Evolutionary conservation across 805 yeast species (phyloP).

Genomic region (Cyberlindnera suaveolens): DNA sequence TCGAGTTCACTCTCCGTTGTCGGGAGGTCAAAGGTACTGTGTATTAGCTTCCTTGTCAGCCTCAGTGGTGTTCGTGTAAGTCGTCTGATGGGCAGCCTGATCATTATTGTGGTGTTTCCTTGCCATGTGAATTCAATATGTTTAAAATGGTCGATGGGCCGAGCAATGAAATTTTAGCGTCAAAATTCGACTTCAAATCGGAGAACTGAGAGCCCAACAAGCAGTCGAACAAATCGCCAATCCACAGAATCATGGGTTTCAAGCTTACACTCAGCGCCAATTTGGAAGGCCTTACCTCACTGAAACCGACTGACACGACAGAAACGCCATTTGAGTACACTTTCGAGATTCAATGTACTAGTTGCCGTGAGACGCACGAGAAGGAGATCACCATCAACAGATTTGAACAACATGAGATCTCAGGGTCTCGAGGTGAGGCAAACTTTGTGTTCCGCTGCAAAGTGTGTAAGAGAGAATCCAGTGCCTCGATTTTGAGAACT

Average conservation of each 20-base stretch:
- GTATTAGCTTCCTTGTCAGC: slow-evolving; percentile 20
- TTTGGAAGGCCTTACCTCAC: slow-evolving; percentile 29
- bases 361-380: slow-evolving; percentile 72
- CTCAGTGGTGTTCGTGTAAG: slow-evolving; percentile 12
- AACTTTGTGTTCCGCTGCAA: slow-evolving; percentile 75
- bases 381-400: slow-evolving; percentile 65
- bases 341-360: slow-evolving; percentile 67
- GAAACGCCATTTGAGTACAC: slow-evolving; percentile 66
- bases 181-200: neutral
- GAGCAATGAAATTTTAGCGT: neutral
- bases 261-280: slow-evolving; percentile 30
- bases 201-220: neutral
- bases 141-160: neutral
- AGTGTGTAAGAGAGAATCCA: slow-evolving; percentile 39
- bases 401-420: slow-evolving; percentile 56
- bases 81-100: neutral
- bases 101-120: neutral
- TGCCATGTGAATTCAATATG: neutral
- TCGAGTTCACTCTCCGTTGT: slow-evolving; percentile 9
- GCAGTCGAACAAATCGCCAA: neutral
- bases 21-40: slow-evolving; percentile 1
- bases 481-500: slow-evolving; percentile 22
- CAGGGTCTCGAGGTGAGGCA: slow-evolving; percentile 77
- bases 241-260: slow-evolving; percentile 14
- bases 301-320: slow-evolving; percentile 56